Conservation (phyloP, 1,139 yeast genomes). For the Yamadazyma aaseri region DNA sequence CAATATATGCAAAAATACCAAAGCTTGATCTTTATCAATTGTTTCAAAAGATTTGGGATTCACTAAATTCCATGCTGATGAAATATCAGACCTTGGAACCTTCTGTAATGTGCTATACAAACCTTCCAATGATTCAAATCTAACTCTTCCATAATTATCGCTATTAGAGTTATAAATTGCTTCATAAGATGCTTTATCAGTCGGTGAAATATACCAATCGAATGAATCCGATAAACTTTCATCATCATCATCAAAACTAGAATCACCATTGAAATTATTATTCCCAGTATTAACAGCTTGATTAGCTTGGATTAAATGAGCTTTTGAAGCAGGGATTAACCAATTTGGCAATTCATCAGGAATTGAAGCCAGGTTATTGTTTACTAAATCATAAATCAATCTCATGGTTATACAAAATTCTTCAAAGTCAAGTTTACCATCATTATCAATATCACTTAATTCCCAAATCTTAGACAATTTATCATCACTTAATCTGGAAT, state of each 20-base stretch:
- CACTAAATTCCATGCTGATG: constrained; percentile 92
- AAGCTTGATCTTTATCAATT: constrained; percentile 89
- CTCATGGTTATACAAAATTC: constrained; percentile 98
- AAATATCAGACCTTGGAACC: constrained; percentile 83
- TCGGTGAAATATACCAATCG: constrained; percentile 95
- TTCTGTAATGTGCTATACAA: constrained; percentile 66
- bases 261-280: constrained; percentile 29
- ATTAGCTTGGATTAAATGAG: constrained; percentile 80
- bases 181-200: constrained; percentile 77
- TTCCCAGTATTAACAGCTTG: constrained; percentile 51
- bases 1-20: constrained; percentile 85
- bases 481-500: constrained; percentile 76
- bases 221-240: constrained; percentile 63
- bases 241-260: constrained; percentile 54
- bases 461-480: constrained; percentile 87
- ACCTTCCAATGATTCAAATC: constrained; percentile 67
- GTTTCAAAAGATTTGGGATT: constrained; percentile 86
- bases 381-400: constrained; percentile 84
- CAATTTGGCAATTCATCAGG: constrained; percentile 82
- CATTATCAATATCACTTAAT: constrained; percentile 87
- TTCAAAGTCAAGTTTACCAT: constrained; percentile 90
- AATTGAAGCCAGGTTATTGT: constrained; percentile 61
- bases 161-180: constrained; percentile 71
- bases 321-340: constrained; percentile 88
- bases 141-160: constrained; percentile 80